phyloP scores from a whole-genome alignment of 768 basidiomycete genomes.

The Clitopilus passeckerianus region DNA sequence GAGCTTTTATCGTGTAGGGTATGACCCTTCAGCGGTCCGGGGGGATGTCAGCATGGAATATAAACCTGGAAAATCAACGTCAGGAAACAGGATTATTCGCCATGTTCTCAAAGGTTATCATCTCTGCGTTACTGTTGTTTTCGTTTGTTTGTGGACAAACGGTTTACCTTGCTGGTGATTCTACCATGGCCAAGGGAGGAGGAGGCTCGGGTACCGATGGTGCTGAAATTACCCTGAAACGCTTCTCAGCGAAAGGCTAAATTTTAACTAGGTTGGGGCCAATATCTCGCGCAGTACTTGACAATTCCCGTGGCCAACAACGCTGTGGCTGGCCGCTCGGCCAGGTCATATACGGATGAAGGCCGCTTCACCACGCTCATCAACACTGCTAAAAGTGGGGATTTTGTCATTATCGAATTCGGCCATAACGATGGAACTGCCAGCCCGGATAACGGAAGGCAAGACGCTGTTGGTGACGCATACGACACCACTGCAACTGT shows the following conservation, averaged over 20 bases:
- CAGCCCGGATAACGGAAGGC: slow-evolving; percentile 17
- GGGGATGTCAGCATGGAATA: too few relatives aligned
- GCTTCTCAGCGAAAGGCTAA: neutral
- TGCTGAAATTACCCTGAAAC: neutral
- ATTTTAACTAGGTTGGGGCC: slow-evolving; percentile 14
- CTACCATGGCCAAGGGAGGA: slow-evolving; percentile 14
- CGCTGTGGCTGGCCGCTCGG: slow-evolving; percentile 25
- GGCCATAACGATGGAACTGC: slow-evolving; percentile 25
- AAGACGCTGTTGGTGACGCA: slow-evolving; percentile 17
- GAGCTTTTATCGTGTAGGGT: neutral
- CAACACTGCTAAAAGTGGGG: slow-evolving; percentile 14
- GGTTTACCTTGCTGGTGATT: slow-evolving; percentile 14
- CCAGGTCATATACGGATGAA: slow-evolving; percentile 26
- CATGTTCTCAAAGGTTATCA: neutral
- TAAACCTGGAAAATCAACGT: too few relatives aligned
- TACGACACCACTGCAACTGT: slow-evolving; percentile 14
- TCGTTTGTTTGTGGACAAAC: slow-evolving; percentile 3
- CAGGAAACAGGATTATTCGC: neutral
- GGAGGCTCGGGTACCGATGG: slow-evolving; percentile 13
- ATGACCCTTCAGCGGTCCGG: too few relatives aligned
- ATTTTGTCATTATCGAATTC: slow-evolving; percentile 24
- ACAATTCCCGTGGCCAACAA: slow-evolving; percentile 23
- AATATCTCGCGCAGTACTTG: slow-evolving; percentile 17
- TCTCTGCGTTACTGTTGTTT: neutral
- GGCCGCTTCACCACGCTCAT: slow-evolving; percentile 22